These are phyloP conservation scores for Piloderma croceum DNA, from an alignment of 768 basidiomycete species.

Conservation along the genomic window DNA sequence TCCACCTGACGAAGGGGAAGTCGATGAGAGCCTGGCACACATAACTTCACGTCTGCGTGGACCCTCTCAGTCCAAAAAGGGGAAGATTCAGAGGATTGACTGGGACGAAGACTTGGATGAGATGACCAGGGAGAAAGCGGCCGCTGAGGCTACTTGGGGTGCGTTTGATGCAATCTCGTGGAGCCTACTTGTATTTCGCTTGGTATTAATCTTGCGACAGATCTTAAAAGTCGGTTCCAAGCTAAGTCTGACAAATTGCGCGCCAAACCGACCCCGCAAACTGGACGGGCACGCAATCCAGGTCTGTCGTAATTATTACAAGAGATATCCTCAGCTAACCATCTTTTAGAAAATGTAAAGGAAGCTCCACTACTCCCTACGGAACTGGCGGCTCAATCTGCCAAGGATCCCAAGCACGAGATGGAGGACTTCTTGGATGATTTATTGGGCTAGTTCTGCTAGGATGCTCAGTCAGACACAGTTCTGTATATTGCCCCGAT, in stretches of 20 bases:
- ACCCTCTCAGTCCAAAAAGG: slow-evolving; percentile 43
- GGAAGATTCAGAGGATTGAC: slow-evolving; percentile 54
- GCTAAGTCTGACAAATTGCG: slow-evolving; percentile 48
- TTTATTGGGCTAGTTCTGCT: slow-evolving; percentile 36
- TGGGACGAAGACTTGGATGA: slow-evolving; percentile 67
- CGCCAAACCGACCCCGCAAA: slow-evolving; percentile 26
- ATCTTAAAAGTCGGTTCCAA: slow-evolving; percentile 53
- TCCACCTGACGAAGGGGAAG: not conserved
- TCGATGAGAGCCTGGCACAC: not conserved
- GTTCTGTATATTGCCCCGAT: not conserved
- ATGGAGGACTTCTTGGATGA: slow-evolving; percentile 76
- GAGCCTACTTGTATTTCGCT: not conserved
- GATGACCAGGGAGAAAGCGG: slow-evolving; percentile 62
- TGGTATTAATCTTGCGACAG: slow-evolving; percentile 24
- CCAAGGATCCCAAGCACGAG: slow-evolving; percentile 44
- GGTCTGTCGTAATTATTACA: slow-evolving; percentile 21
- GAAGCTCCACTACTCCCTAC: slow-evolving; percentile 49
- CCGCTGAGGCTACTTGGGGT: slow-evolving; percentile 77
- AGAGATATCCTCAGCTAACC: slow-evolving; percentile 1
- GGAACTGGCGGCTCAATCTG: slow-evolving; percentile 19
- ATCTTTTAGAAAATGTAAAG: slow-evolving; percentile 30
- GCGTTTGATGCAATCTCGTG: slow-evolving; percentile 9
- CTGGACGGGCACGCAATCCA: slow-evolving; percentile 31
- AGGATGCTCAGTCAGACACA: not conserved
- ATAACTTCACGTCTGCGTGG: slow-evolving; percentile 5